Base-by-base conservation (phyloP, 768 basidiomycete species). In the Tephrocybe sp. region DNA sequence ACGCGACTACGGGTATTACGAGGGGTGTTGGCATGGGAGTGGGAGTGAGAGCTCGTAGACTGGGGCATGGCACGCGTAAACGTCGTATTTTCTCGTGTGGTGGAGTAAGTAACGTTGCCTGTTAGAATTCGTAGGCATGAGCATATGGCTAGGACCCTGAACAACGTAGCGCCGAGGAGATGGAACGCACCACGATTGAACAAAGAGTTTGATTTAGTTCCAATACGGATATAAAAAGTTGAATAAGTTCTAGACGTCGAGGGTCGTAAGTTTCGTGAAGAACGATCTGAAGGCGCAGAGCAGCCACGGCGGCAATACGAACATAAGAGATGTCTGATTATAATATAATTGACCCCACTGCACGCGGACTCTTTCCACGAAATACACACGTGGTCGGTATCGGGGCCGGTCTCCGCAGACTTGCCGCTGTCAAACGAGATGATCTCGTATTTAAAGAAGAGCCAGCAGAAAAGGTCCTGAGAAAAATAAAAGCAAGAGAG, bases 221-320 rank as follows among this genome's bases (percentile, higher is more conserved):
- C 5, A 19, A 19, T 37, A 6, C 36, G 36, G 36, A 5, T 37
- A 34, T n/a, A 37, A 3, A 37, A 12, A 37, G n/a, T 7, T 37
- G 24, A 41, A 41, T n/a, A n/a, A n/a, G n/a, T 41, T 41, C 40
- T 41, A 27, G n/a, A 41, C 40, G 40, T 41, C 5, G 25, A 24
- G 28, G 25, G 22, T 41, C 25, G 40, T 41, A 16, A 18, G 36
- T 37, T 37, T 18, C 21, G 9, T n/a, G 18, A 19, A 41, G 11
- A 24, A 39, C 25, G 22, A 9, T 21, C 21, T 15, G 40, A 41
- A 26, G 16, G 3, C 26, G n/a, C 5, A 13, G 26, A 11, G 38
- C 21, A 9, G n/a, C 13, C 22, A 25, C 24, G 22, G 26, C 25
- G 40, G 40, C 25, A 24, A 13, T 27, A 41, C 40, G 40, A 27